Base-by-base conservation (phyloP, 179 eudicot species). In the Sideroxylon spinosum region DNA sequence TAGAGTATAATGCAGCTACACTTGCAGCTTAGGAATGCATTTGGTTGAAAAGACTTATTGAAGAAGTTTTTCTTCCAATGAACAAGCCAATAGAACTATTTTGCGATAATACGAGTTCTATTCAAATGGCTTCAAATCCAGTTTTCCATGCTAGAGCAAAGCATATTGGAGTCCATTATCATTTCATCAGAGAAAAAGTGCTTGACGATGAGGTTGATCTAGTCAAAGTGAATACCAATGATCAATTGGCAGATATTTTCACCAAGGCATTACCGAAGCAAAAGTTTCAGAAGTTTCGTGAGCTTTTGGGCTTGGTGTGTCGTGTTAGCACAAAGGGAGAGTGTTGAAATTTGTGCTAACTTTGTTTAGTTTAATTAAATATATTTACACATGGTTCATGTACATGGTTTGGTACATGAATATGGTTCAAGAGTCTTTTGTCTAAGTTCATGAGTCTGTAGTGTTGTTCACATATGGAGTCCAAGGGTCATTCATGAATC, bases 11-110 rank as follows among this genome's bases (percentile, higher is more conserved):
- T 7, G 65, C 65, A 61, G 26, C 65, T 61, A 61, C 65, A 6
- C 65, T 61, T 61, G 13, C 65, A 22, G 65, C 65, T 61, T 26
- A 61, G 65, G 65, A 61, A 20, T n/a, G 16, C 20, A 26, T 61
- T 20, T 61, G 65, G 65, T 61, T 61, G 65, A 61, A 61, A 11
- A 61, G 65, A 7, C 65, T 61, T n/a, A 61, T 61, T 61, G 65
- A 26, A 22, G 65, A 61, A 61, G 65, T 61, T 61, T 61, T 61
- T 61, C 65, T n/a, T 20, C 29, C 26, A 0, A 9, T 61, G 20
- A 22, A 61, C 13, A 2, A 61, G 65, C 26, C 65, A 7, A 61
- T 37, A 37, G 44, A 37, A 37, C 44, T 37, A 37, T 37, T 37
- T 37, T 37, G 4, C 4, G 5, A 37, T 3, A 37, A 37, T 37